phyloP scores from a whole-genome alignment of 176 grass and related monocot genomes.

The Leersia perrieri region DNA sequence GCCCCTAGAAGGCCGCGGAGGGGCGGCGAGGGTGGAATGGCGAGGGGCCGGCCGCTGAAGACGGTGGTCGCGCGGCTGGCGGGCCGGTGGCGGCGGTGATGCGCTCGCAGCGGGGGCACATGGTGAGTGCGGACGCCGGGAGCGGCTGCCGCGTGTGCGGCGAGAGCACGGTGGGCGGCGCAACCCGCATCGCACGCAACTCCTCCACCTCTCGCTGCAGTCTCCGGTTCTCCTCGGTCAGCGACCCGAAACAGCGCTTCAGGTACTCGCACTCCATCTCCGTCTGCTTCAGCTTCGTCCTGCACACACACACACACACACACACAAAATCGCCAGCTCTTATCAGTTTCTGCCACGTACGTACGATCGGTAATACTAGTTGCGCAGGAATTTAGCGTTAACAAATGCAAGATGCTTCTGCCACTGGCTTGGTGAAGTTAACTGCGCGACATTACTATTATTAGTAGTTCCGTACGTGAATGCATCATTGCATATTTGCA shows the following conservation, averaged over 20 bases:
- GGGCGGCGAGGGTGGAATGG: slow-evolving; percentile 43
- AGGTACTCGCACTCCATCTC: slow-evolving; percentile 99
- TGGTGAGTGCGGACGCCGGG: slow-evolving; percentile 79
- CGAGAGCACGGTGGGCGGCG: slow-evolving; percentile 85
- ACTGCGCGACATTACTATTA: not conserved
- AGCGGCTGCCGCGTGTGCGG: slow-evolving; percentile 85
- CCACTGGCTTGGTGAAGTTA: not conserved
- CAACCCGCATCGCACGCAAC: slow-evolving; percentile 79
- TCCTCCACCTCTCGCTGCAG: slow-evolving; percentile 95
- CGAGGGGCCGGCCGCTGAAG: not conserved
- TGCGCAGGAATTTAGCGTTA: not conserved
- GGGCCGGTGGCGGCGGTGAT: slow-evolving; percentile 53
- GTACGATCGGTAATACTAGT: not conserved
- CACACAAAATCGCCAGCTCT: no score
- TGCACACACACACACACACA: slow-evolving; percentile 7
- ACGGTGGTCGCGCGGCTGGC: not conserved
- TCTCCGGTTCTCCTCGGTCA: slow-evolving; percentile 96
- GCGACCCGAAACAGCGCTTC: slow-evolving; percentile 89
- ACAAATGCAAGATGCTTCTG: not conserved
- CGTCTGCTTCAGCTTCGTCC: slow-evolving; percentile 99
- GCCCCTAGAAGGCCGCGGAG: slow-evolving; percentile 36
- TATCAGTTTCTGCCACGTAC: not conserved
- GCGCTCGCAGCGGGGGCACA: slow-evolving; percentile 96
- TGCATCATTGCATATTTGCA: no score
- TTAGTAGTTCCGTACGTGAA: not conserved